Percentiles rank a stretch among this genome's conserved stretches.
phyloP scores from a whole-genome alignment of 257 asterid genomes.

The Parsonsia alboflavescens region DNA sequence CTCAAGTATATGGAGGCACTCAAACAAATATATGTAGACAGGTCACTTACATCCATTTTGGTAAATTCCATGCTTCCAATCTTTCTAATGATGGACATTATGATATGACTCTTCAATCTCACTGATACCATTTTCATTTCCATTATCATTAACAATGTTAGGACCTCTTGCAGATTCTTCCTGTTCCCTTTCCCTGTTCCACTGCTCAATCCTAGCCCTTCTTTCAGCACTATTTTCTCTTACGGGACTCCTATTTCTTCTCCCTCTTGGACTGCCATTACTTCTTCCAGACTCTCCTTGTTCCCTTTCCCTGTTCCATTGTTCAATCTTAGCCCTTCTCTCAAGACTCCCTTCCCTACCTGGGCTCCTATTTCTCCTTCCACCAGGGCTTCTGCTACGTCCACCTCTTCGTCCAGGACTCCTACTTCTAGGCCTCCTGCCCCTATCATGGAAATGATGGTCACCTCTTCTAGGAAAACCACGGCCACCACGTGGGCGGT shows the following conservation, averaged over 20 bases:
- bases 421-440: constrained; percentile 79
- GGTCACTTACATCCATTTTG: constrained; percentile 24
- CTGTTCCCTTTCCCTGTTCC: constrained; percentile 79
- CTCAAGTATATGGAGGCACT: not conserved
- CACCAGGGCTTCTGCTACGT: constrained; percentile 71
- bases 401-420: constrained; percentile 68
- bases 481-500: constrained; percentile 45
- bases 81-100: constrained; percentile 28
- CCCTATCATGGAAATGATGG: constrained; percentile 57
- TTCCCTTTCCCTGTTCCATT: constrained; percentile 56
- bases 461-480: constrained; percentile 64
- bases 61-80: constrained; percentile 36
- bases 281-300: constrained; percentile 20
- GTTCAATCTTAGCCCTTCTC: constrained; percentile 79
- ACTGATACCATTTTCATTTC: constrained; percentile 29
- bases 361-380: constrained; percentile 65
- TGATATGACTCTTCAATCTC: constrained; percentile 31
- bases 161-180: constrained; percentile 30
- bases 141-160: constrained; percentile 20
- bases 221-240: constrained; percentile 81
- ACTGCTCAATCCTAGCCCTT: constrained; percentile 76
- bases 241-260: constrained; percentile 51
- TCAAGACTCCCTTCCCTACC: constrained; percentile 66
- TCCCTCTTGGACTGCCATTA: constrained; percentile 41
- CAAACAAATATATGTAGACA: not conserved